Percentiles rank a stretch among this genome's conserved stretches.
These are phyloP conservation scores for Sophora flavescens DNA, from an alignment of 306 rosid genomes.

Conservation along the genomic window DNA sequence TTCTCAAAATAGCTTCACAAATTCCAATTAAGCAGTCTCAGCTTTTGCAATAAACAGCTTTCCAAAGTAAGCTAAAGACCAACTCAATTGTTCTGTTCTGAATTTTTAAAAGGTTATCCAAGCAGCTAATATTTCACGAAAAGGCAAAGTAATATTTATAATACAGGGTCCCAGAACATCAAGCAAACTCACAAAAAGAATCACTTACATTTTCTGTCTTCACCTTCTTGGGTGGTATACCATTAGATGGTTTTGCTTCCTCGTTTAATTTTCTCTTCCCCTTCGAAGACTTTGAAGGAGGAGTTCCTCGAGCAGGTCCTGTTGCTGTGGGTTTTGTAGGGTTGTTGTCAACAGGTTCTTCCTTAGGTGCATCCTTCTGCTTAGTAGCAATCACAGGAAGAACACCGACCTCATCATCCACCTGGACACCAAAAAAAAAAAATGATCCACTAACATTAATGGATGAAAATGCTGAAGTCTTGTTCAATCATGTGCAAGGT, in stretches of 20 bases:
- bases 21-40: not conserved
- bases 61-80: conserved; percentile 23
- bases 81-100: conserved; percentile 4
- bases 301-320: conserved; percentile 72
- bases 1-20: not conserved
- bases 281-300: conserved; percentile 73
- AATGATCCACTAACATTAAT: conserved; percentile 24
- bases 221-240: conserved; percentile 82
- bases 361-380: conserved; percentile 84
- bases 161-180: conserved; percentile 8
- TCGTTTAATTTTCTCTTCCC: conserved; percentile 85
- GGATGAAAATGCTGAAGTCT: conserved; percentile 8
- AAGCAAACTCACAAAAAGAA: conserved; percentile 30
- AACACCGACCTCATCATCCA: conserved; percentile 73
- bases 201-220: conserved; percentile 83
- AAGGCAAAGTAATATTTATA: conserved; percentile 27
- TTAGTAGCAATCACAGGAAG: conserved; percentile 66
- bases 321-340: conserved; percentile 69
- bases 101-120: not conserved
- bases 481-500: conserved; percentile 18
- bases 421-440: conserved; percentile 51
- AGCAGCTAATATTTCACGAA: conserved; percentile 17
- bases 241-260: conserved; percentile 71
- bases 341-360: conserved; percentile 83
- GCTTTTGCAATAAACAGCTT: not conserved